Evolutionary conservation across 331 rosid species (phyloP).

Genomic region (Quercus lobata): DNA sequence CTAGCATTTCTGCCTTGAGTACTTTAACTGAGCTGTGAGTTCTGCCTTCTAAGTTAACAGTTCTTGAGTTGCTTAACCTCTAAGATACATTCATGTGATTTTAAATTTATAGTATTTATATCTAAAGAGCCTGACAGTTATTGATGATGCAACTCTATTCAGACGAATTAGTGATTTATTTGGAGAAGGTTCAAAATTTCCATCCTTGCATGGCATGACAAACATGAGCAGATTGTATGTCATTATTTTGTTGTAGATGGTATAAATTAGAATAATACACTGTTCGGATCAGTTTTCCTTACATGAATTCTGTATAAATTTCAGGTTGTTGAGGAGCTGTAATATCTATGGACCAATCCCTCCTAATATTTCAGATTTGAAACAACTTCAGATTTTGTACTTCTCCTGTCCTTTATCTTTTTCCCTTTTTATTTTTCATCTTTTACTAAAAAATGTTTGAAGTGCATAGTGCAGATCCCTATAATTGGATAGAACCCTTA

Average conservation of each 20-base stretch:
- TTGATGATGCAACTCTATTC: background rate
- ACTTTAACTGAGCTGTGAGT: constrained; percentile 23
- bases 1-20: constrained; percentile 15
- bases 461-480: no score
- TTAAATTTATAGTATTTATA: background rate
- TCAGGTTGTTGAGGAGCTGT: background rate
- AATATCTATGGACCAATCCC: background rate
- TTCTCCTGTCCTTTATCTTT: no score
- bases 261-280: background rate
- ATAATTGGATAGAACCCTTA: no score
- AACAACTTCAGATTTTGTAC: background rate
- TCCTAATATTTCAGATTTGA: background rate
- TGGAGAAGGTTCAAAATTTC: background rate
- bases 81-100: background rate
- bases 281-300: background rate
- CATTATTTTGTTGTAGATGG: background rate
- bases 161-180: background rate
- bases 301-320: background rate
- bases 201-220: background rate
- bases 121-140: background rate
- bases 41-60: background rate
- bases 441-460: no score
- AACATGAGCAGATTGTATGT: background rate
- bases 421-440: no score
- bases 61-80: background rate